Conservation (phyloP, 2,329 filamentous ascomycete genomes). For the Blastomyces gilchristii region DNA sequence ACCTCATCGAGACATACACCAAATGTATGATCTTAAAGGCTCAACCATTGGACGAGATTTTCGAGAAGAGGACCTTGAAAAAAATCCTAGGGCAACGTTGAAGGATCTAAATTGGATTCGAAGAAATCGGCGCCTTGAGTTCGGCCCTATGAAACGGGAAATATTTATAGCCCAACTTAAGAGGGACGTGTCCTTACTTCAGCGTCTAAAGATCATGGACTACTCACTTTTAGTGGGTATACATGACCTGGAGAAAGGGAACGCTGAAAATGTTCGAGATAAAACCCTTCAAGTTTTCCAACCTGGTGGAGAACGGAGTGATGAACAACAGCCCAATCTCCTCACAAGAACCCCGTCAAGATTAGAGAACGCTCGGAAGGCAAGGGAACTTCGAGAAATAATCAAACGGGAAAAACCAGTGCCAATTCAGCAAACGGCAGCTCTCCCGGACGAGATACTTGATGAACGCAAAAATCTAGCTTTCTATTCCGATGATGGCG, state of each 20-base stretch:
- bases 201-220: slow-evolving; percentile 93
- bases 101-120: slow-evolving; percentile 97
- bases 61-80: slow-evolving; percentile 72
- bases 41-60: slow-evolving; percentile 91
- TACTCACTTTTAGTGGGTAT: slow-evolving; percentile 93
- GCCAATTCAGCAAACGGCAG: slow-evolving; percentile 74
- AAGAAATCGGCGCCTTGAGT: slow-evolving; percentile 71
- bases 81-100: slow-evolving; percentile 82
- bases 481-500: slow-evolving; percentile 91
- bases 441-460: slow-evolving; percentile 82
- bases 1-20: slow-evolving; percentile 91
- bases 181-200: slow-evolving; percentile 73
- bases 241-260: slow-evolving; percentile 79
- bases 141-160: slow-evolving; percentile 78
- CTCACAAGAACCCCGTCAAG: slow-evolving; percentile 88
- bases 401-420: slow-evolving; percentile 87
- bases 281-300: slow-evolving; percentile 93
- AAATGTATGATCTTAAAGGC: slow-evolving; percentile 93
- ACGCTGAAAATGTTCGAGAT: slow-evolving; percentile 82
- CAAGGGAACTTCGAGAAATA: slow-evolving; percentile 79
- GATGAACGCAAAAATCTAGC: slow-evolving; percentile 66
- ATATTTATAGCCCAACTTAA: slow-evolving; percentile 83
- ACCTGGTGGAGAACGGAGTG: slow-evolving; percentile 61
- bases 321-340: slow-evolving; percentile 52
- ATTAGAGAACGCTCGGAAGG: slow-evolving; percentile 81